Base-by-base conservation (phyloP, 768 basidiomycete species). In the Mycena crocata region DNA sequence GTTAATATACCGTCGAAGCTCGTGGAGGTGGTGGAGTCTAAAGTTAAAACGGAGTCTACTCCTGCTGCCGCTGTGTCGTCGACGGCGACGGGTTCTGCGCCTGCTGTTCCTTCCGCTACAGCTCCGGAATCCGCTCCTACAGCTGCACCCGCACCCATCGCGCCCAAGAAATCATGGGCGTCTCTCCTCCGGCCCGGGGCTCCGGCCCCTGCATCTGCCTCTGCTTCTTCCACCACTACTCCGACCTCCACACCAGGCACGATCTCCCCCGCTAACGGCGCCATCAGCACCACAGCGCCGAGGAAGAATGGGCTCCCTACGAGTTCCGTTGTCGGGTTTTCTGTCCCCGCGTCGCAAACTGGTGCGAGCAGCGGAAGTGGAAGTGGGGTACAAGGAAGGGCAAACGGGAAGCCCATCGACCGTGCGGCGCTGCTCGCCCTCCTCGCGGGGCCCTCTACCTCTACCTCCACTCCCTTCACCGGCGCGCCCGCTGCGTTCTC, bases 261-360 rank as follows among this genome's bases (percentile, higher is more conserved):
- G n/a, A n/a, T n/a, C 24, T 31, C 62, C n/a, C 23, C 51, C 10
- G 21, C 34, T n/a, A n/a, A n/a, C n/a, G n/a, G n/a, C 32, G n/a
- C 34, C 51, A 19, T 35, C 34, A 17, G 21, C n/a, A 21, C 50
- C n/a, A 9, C 50, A 3, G 12, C 50, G 6, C 31, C 23, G 34
- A 21, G 40, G 40, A 74, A 78, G 46, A 85, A 83, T 61, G 75
- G 85, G 4, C 86, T 93, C 19, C 92, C 91, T 2, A 89, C 86
- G 0, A 94, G 92, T 12, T 85, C 87, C 54, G 85, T 93, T 52
- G 85, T 93, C 15, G 92, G 92, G 5, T 85, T 93, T 74, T 94
- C 92, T 46, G 82, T 93, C 68, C 87, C 92, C 3, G 91, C 64
- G 15, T 13, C 50, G 40, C 40, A 42, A 19, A 8, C 40, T 5